Percentiles rank a stretch among this genome's conserved stretches.
Evolutionary conservation across 257 asterid species (phyloP).

Genomic region (Ligustrum vulgare): DNA sequence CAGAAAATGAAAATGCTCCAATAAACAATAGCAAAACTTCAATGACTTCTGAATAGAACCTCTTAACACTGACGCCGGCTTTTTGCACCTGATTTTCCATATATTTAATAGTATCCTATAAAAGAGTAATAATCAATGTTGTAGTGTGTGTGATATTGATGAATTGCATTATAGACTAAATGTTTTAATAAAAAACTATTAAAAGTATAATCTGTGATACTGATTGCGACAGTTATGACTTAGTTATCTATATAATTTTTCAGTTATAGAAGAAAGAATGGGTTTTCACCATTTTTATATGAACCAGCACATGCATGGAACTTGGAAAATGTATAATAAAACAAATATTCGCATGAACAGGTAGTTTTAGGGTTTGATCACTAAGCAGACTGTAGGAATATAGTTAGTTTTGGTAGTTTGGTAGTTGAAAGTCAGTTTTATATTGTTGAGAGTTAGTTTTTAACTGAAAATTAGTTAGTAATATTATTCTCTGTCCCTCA

Average conservation of each 20-base stretch:
- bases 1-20: no score
- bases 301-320: not conserved
- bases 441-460: no score
- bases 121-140: not conserved
- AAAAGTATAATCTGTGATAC: not conserved
- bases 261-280: not conserved
- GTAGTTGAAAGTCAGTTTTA: no score
- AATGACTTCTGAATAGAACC: slow-evolving; percentile 72
- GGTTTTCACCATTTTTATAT: not conserved
- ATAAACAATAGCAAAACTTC: no score
- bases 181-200: not conserved
- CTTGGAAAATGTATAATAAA: not conserved
- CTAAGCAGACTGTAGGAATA: no score
- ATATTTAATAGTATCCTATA: slow-evolving; percentile 74
- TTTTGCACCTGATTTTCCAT: slow-evolving; percentile 77
- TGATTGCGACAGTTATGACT: not conserved
- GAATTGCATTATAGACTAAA: not conserved
- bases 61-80: slow-evolving; percentile 68
- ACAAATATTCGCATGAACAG: not conserved
- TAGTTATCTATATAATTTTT: not conserved
- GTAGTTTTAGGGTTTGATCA: no score
- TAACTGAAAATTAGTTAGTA: no score
- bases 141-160: not conserved
- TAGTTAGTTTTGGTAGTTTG: no score
- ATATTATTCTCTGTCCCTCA: no score